Percentiles rank a stretch among this genome's conserved stretches.
Evolutionary conservation across 139 green algal genomes (phyloP).

Genomic region (Microglena sp.): DNA sequence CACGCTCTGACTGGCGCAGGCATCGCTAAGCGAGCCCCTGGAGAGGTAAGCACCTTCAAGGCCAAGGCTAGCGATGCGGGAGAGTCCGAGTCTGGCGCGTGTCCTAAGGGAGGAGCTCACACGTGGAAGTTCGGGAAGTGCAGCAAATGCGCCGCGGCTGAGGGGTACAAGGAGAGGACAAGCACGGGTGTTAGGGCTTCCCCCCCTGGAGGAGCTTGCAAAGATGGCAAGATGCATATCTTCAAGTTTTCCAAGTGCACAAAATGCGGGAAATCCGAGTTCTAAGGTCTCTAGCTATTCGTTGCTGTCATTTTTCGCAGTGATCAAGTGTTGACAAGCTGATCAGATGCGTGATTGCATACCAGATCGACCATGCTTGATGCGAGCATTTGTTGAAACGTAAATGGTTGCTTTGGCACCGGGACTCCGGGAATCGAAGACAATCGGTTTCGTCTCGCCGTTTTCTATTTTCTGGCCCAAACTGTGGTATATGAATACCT

Average conservation of each 20-base stretch:
- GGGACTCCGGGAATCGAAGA: too few species aligned
- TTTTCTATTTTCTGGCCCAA: too few species aligned
- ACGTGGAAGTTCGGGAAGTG: conserved; percentile 15
- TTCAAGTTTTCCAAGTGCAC: conserved; percentile 13
- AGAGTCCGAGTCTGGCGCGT: background rate
- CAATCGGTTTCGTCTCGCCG: too few species aligned
- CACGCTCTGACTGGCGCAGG: too few species aligned
- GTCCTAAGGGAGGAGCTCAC: conserved; percentile 4
- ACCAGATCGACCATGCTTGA: too few species aligned
- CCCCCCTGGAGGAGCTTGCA: background rate
- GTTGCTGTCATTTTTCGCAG: too few species aligned
- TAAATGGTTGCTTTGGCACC: too few species aligned
- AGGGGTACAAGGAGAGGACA: background rate
- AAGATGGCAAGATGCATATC: conserved; percentile 6
- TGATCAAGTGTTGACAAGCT: too few species aligned
- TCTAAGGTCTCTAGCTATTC: too few species aligned
- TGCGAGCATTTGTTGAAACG: too few species aligned
- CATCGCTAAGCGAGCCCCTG: background rate
- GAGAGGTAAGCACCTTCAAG: conserved; percentile 6
- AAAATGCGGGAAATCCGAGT: conserved; percentile 7
- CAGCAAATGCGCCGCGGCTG: conserved; percentile 3
- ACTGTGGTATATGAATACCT: too few species aligned
- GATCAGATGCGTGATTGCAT: too few species aligned
- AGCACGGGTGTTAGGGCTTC: background rate
- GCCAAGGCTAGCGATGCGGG: conserved; percentile 8